phyloP scores from a whole-genome alignment of 129 eudicot species.

The Oenanthe sinensis region DNA sequence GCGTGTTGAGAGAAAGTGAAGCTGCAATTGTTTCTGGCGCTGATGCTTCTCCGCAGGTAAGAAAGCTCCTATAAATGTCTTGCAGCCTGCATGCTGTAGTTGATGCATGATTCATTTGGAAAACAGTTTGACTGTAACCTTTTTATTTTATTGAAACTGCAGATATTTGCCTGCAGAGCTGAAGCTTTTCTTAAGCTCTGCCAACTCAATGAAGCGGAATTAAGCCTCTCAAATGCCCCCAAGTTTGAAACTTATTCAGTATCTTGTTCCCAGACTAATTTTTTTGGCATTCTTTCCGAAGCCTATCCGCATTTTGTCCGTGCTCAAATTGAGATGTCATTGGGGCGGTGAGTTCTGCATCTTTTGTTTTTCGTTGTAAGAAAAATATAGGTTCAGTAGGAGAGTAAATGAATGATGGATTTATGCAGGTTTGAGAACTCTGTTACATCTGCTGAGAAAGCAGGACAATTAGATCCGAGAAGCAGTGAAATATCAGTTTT shows the following conservation, averaged over 20 bases:
- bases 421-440: conserved; percentile 82
- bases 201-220: conserved; percentile 56
- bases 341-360: conserved; percentile 61
- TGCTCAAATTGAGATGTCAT: conserved; percentile 67
- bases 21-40: conserved; percentile 82
- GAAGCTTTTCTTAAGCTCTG: conserved; percentile 81
- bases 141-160: conserved; percentile 18
- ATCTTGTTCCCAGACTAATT: conserved; percentile 46
- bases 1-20: conserved; percentile 52
- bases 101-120: neutral
- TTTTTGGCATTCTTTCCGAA: conserved; percentile 72
- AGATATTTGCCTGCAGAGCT: conserved; percentile 85
- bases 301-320: conserved; percentile 56
- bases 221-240: conserved; percentile 30
- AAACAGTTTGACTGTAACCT: conserved; percentile 19
- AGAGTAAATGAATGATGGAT: conserved; percentile 21
- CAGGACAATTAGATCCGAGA: conserved; percentile 47
- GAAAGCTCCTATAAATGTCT: neutral
- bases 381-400: neutral
- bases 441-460: conserved; percentile 49
- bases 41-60: conserved; percentile 74
- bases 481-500: conserved; percentile 47
- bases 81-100: neutral
- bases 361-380: neutral
- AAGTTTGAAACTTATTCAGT: conserved; percentile 28